phyloP scores from a whole-genome alignment of 2,329 filamentous ascomycete species.

The Verruconis gallopava region DNA sequence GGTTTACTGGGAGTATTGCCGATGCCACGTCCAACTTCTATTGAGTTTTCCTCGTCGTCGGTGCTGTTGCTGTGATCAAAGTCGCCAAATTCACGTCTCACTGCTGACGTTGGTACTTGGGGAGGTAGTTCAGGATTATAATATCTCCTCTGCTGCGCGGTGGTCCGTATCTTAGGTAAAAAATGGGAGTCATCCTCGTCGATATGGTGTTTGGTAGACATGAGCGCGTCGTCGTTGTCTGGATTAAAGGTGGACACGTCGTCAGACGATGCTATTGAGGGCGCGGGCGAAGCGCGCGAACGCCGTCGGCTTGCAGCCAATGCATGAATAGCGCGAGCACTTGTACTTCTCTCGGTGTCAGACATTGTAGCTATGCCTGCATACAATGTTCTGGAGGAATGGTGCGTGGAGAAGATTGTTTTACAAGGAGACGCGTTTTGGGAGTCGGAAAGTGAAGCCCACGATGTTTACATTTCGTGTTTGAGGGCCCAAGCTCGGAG shows the following conservation, averaged over 20 bases:
- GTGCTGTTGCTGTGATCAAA: conserved; percentile 22
- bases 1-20: conserved; percentile 25
- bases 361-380: conserved; percentile 1
- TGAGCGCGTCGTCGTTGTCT: conserved; percentile 3
- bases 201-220: conserved; percentile 2
- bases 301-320: not conserved
- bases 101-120: conserved; percentile 5
- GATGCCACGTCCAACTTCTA: conserved; percentile 44
- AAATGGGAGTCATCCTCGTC: conserved; percentile 3
- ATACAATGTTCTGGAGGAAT: conserved; percentile 1
- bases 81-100: conserved; percentile 22
- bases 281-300: not conserved
- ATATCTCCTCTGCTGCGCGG: conserved; percentile 8
- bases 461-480: not conserved
- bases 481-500: not conserved
- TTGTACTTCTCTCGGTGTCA: not conserved
- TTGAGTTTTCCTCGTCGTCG: conserved; percentile 36
- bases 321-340: not conserved
- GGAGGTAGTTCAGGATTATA: conserved; percentile 9
- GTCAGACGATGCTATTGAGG: not conserved
- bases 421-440: not conserved
- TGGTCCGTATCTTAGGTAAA: conserved; percentile 9
- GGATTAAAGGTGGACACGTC: conserved; percentile 1
- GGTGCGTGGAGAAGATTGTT: not conserved
- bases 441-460: not conserved